Evolutionary conservation across 805 yeast species (phyloP), one percentile per base, ranked within the genome.

Genomic region (Phaffomyces thermotolerans): DNA sequence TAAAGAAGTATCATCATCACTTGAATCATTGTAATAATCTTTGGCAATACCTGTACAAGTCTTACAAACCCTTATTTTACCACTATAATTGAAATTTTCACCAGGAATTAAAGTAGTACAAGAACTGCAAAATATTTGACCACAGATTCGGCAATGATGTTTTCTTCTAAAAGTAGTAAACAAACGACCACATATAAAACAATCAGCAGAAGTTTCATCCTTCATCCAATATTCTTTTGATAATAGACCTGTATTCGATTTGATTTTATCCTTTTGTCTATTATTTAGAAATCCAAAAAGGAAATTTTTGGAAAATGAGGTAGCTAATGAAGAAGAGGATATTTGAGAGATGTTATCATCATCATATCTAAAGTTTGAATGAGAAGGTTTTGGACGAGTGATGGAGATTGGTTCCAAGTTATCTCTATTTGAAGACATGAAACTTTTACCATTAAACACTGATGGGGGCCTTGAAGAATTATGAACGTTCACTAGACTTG

Each of bases 131-230:
- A 90, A 91, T 39, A 91, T 90, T 61, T 90, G 96, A 3, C 99
- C 99, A 64, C 99, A 91, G 31, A 91, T 80, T 42, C 99, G 69
- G 58, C 99, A 91, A 63, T 91, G 99, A 59, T 91, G 99, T 51
- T 86, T 84, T 52, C 99, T 71, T 59, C 96, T 68, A 64, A 89
- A 90, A 0, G 97, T 84, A 1, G 84, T 77, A 58, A 91, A 91
- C 4, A 78, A 76, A 43, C 79, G 73, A 44, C 84, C 86, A 62
- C 98, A 91, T 14, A 82, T 73, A 45, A 88, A 78, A 57, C 99
- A 91, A 49, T 88, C 93, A 8, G 81, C 76, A 0, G 95, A 95
- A 46, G 88, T 85, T 35, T 91, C 85, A 65, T 91, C 97, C 55
- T 90, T 88, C 87, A 91, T 82, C 99, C 99, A 91, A 60, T 88